Base-by-base conservation (phyloP, 768 basidiomycete species). In the Lactarius psammicola region DNA sequence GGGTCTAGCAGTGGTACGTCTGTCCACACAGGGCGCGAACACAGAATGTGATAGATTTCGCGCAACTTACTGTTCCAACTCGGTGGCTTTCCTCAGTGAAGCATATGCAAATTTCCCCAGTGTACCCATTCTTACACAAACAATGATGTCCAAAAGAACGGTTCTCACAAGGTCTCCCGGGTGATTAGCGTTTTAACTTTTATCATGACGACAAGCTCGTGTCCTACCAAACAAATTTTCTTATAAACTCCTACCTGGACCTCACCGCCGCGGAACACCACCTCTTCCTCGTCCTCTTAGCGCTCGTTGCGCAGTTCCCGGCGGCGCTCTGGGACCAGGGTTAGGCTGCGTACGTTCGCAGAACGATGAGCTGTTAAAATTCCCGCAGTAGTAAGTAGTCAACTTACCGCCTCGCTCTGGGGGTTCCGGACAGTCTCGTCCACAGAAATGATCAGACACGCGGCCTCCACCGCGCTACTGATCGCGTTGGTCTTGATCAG, bases 341-440 rank as follows among this genome's bases (percentile, higher is more conserved):
- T 87, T 86, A 78, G 82, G 83, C 92, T 94, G 69, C 15, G 59
- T 60, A 60, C 60, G 60, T 57, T 63, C 44, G 18, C 53, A 17
- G 68, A 80, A 56, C 73, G 63, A 53, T 20, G 34, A 53, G 60
- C 30, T 30, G 64, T 59, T 49, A 44, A 62, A 46, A 17, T 44
- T 56, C 59, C 11, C 28, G 49, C 30, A 34, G 23, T 36, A 23
- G 49, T 20, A 53, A 61, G 33, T 64, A 61, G 33, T 64, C 36
- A 2, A 81, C 89, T 72, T 77, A 95, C 95, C 72, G 85, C 83
- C 84, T 96, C 94, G 74, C 90, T 94, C 75, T 96, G 94, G 3
- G 96, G 96, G 74, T 94, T 96, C 69, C 91, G 83, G 33, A 98
- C 95, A 6, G 97, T 99, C 81, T 99, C 97, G 73, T 99, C 97